Conservation (phyloP, 805 yeast genomes). For the Starmera pachycereana region DNA sequence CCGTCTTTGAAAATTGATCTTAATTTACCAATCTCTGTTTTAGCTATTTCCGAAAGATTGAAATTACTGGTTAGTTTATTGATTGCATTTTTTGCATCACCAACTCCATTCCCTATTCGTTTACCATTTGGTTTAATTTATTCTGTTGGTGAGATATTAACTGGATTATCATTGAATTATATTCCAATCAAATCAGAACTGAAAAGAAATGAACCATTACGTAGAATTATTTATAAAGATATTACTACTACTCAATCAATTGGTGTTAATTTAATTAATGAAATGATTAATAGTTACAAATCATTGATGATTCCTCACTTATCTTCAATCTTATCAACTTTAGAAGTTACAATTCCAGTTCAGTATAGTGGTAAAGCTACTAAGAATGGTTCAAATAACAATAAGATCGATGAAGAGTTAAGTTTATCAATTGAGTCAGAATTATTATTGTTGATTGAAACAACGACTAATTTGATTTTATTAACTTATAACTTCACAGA, state of each 20-base stretch:
- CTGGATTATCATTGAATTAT: slow-evolving; percentile 45
- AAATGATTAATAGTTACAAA: slow-evolving; percentile 18
- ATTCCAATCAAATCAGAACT: slow-evolving; percentile 45
- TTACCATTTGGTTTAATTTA: slow-evolving; percentile 57
- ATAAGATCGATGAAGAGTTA: slow-evolving; percentile 28
- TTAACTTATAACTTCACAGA: slow-evolving; percentile 36
- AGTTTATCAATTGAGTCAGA: slow-evolving; percentile 22
- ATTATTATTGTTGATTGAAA: slow-evolving; percentile 22
- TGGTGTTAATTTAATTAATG: slow-evolving; percentile 33
- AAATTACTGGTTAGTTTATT: slow-evolving; percentile 35
- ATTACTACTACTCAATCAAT: slow-evolving; percentile 33
- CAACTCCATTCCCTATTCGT: slow-evolving; percentile 44
- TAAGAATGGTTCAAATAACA: slow-evolving; percentile 16
- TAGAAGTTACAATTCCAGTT: slow-evolving; percentile 54
- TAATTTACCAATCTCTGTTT: slow-evolving; percentile 40
- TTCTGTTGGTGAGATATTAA: slow-evolving; percentile 39
- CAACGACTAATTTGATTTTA: slow-evolving; percentile 17
- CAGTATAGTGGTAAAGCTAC: slow-evolving; percentile 20
- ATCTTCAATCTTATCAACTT: slow-evolving; percentile 36
- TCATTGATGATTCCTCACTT: slow-evolving; percentile 35
- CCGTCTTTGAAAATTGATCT: slow-evolving; percentile 48
- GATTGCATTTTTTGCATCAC: slow-evolving; percentile 33
- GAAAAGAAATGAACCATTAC: slow-evolving; percentile 43
- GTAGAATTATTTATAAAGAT: slow-evolving; percentile 31
- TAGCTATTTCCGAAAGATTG: slow-evolving; percentile 42